Conservation (phyloP, 2,329 filamentous ascomycete species). For the Acrocalymma vagum region DNA sequence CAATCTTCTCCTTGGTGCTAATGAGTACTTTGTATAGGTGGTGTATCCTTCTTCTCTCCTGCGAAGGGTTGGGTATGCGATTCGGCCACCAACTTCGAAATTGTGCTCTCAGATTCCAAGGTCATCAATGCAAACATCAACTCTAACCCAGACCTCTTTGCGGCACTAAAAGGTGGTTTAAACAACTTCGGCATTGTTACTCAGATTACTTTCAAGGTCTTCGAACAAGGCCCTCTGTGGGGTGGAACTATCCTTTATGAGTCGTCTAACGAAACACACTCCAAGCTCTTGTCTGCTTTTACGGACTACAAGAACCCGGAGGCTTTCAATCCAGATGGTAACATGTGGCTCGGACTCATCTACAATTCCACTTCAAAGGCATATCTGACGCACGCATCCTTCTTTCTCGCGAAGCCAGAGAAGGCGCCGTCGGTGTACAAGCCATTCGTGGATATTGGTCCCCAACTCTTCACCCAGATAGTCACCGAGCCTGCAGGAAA, state of each 20-base stretch:
- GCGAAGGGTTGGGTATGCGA: conserved; percentile 26
- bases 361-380: too few relatives aligned
- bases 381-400: too few relatives aligned
- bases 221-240: conserved; percentile 24
- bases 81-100: conserved; percentile 39
- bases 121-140: conserved; percentile 50
- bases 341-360: conserved; percentile 11
- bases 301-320: conserved; percentile 1
- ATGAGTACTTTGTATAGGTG: conserved; percentile 19
- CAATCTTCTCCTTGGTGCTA: background rate
- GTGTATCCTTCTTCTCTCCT: conserved; percentile 29
- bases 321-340: conserved; percentile 3
- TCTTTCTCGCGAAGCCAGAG: too few relatives aligned
- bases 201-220: conserved; percentile 14
- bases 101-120: conserved; percentile 53
- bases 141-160: conserved; percentile 49
- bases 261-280: background rate
- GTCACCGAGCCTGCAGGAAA: conserved; percentile 28
- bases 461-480: conserved; percentile 25
- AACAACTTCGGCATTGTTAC: conserved; percentile 42
- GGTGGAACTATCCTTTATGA: conserved; percentile 23
- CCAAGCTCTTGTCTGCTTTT: conserved; percentile 8
- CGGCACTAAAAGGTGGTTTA: conserved; percentile 49
- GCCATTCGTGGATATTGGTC: conserved; percentile 6
- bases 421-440: too few relatives aligned